Evolutionary conservation across 495 filamentous ascomycete genomes (phyloP).

Genomic region (Wilcoxina mikolae): DNA sequence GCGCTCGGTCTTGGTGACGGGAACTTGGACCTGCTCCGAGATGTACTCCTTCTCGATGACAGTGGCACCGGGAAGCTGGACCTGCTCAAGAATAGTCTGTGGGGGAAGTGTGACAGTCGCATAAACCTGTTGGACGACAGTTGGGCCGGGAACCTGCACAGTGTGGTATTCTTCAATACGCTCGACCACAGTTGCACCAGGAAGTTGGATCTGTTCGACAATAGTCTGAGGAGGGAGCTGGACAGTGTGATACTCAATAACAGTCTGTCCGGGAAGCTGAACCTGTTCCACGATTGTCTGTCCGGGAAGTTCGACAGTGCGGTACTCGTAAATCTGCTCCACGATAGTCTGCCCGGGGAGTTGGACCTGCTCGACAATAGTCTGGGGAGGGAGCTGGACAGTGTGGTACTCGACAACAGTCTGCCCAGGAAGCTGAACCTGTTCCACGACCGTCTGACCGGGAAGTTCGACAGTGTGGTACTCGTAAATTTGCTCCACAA

Average conservation of each 20-base stretch:
- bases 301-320: slow-evolving; percentile 16
- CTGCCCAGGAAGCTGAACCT: slow-evolving; percentile 17
- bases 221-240: slow-evolving; percentile 23
- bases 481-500: slow-evolving; percentile 12
- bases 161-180: not conserved
- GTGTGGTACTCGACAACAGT: slow-evolving; percentile 20
- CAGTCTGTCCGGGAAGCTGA: slow-evolving; percentile 16
- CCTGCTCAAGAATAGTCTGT: slow-evolving; percentile 20
- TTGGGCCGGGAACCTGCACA: slow-evolving; percentile 12
- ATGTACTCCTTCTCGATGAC: slow-evolving; percentile 14
- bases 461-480: slow-evolving; percentile 15
- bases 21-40: not conserved
- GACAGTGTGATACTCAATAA: slow-evolving; percentile 18
- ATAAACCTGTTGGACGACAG: slow-evolving; percentile 12
- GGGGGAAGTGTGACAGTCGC: slow-evolving; percentile 17
- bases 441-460: slow-evolving; percentile 15
- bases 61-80: slow-evolving; percentile 18
- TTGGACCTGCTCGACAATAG: slow-evolving; percentile 18
- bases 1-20: slow-evolving; percentile 11
- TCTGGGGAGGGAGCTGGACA: slow-evolving; percentile 14
- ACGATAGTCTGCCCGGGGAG: slow-evolving; percentile 18
- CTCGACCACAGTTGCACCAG: slow-evolving; percentile 16
- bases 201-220: slow-evolving; percentile 17
- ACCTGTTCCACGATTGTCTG: slow-evolving; percentile 19
- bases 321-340: slow-evolving; percentile 12